Conservation (phyloP, 2,329 filamentous ascomycete genomes). For the Alternaria novae-zelandiae region DNA sequence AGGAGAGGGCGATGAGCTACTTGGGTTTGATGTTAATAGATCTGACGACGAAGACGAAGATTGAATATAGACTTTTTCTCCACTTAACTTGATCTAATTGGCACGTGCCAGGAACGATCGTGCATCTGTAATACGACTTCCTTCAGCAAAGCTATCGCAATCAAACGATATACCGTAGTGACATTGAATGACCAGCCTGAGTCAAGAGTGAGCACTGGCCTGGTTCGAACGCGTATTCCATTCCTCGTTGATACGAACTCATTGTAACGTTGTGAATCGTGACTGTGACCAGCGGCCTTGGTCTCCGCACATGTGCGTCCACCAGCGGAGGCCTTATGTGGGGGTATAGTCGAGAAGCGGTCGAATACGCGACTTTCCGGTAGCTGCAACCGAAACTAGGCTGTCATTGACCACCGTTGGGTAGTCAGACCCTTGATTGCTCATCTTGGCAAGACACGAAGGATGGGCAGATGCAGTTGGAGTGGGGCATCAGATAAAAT, state of each 20-base stretch:
- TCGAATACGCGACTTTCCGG: background rate
- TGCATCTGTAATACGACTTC: background rate
- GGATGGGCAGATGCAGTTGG: background rate
- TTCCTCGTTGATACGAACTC: background rate
- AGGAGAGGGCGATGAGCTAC: background rate
- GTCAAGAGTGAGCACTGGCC: no score
- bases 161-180: no score
- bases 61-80: slow-evolving; percentile 2
- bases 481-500: slow-evolving; percentile 18
- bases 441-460: background rate
- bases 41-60: background rate
- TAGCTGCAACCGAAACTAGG: background rate
- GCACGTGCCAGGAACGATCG: background rate
- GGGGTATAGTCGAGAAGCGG: background rate
- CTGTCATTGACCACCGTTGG: background rate
- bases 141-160: background rate
- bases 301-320: background rate
- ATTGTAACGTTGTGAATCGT: background rate
- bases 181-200: no score
- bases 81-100: background rate
- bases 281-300: background rate
- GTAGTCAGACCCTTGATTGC: background rate
- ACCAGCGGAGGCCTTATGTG: background rate
- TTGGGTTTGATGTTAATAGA: background rate
- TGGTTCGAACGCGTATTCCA: no score